Percentiles rank a stretch among this genome's conserved stretches.
These are phyloP conservation scores for Penicillium hordei DNA, from an alignment of 2,329 filamentous ascomycete species.

Conservation along the genomic window DNA sequence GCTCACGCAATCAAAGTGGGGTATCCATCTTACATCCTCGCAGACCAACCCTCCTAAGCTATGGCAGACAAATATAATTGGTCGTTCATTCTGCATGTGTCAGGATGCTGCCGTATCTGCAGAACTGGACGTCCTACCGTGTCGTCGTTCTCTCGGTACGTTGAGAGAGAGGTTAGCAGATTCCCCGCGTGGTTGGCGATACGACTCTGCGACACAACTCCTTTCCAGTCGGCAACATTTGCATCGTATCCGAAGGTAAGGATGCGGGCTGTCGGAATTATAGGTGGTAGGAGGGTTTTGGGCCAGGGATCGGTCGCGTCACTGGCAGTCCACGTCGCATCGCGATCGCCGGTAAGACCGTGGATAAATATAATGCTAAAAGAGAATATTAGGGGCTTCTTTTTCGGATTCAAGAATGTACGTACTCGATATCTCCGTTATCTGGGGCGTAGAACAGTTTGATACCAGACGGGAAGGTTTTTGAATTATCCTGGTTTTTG, in stretches of 20 bases:
- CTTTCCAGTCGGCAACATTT: neutral
- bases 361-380: neutral
- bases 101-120: neutral
- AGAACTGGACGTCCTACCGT: neutral
- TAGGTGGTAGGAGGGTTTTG: neutral
- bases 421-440: neutral
- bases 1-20: neutral
- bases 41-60: neutral
- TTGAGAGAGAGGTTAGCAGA: neutral
- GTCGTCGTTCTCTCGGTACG: neutral
- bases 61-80: neutral
- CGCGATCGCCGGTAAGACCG: neutral
- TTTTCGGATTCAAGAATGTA: neutral
- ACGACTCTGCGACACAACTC: neutral
- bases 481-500: neutral
- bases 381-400: neutral
- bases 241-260: neutral
- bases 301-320: neutral
- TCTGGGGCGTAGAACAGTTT: neutral
- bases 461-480: neutral
- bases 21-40: neutral
- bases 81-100: neutral
- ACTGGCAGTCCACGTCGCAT: neutral
- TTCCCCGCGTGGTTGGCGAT: neutral
- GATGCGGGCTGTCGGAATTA: neutral